A percentile compares a stretch with the other conserved stretches of the same genome.
Evolutionary conservation across 2,329 filamentous ascomycete genomes (phyloP).

Genomic region (Aspergillus novoparasiticus): DNA sequence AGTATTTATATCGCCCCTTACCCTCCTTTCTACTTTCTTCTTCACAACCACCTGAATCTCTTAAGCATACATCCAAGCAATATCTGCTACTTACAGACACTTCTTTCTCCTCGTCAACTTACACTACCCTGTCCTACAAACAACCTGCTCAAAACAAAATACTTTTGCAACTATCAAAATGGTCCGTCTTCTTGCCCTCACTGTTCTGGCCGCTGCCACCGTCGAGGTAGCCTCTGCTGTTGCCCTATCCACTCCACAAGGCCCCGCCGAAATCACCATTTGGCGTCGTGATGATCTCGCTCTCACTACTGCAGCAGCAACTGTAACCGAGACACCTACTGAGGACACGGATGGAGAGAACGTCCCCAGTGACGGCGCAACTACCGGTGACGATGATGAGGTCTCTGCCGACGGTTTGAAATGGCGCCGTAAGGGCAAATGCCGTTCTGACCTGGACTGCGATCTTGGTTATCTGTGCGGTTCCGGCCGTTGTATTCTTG

Average conservation of each 20-base stretch:
- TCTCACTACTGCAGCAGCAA: background rate
- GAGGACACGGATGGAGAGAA: background rate
- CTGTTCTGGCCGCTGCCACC: background rate
- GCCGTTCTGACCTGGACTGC: conserved; percentile 2
- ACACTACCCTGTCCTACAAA: background rate
- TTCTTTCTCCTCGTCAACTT: background rate
- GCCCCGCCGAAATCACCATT: background rate
- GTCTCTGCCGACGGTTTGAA: background rate
- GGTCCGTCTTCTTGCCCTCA: background rate
- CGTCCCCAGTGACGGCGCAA: too few relatives aligned
- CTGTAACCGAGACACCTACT: too few relatives aligned
- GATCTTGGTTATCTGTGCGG: conserved; percentile 9
- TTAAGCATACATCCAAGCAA: background rate
- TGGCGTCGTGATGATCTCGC: background rate
- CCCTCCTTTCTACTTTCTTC: background rate
- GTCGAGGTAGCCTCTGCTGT: background rate
- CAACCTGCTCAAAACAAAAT: background rate
- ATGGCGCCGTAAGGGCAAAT: conserved; percentile 1
- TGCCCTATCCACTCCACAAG: background rate
- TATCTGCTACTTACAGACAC: background rate
- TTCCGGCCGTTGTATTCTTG: background rate
- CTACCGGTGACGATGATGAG: background rate
- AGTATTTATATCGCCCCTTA: background rate
- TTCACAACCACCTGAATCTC: background rate
- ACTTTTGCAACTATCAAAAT: background rate